These are phyloP conservation scores for Aegilops bicornis DNA, from an alignment of 176 grass and related monocot genomes.

Conservation along the genomic window DNA sequence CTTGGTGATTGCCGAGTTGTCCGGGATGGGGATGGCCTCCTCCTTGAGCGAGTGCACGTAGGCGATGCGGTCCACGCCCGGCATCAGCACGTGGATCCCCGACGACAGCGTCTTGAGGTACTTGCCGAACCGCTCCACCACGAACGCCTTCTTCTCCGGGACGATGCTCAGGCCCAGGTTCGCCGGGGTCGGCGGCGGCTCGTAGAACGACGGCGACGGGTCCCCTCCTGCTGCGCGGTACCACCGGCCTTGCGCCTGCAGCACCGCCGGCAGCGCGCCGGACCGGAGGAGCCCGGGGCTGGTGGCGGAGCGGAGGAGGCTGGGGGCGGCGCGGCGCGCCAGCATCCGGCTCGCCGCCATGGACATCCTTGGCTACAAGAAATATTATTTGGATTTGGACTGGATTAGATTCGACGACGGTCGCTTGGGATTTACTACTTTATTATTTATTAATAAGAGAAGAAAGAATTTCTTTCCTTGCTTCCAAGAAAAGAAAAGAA, in stretches of 20 bases:
- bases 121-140: conserved; percentile 83
- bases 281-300: no score
- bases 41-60: conserved; percentile 98
- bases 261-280: background rate
- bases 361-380: no score
- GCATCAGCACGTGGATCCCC: conserved; percentile 79
- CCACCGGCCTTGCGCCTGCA: background rate
- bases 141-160: conserved; percentile 87
- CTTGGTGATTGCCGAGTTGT: conserved; percentile 92
- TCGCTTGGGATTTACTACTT: no score
- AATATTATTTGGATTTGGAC: no score
- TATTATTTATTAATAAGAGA: no score
- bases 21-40: conserved; percentile 86
- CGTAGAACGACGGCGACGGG: background rate
- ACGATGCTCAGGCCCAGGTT: conserved; percentile 94
- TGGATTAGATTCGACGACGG: no score
- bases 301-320: background rate
- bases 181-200: conserved; percentile 29
- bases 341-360: background rate
- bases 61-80: conserved; percentile 72
- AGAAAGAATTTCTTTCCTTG: no score
- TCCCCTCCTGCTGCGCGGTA: background rate
- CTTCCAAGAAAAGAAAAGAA: no score
- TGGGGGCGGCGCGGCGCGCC: background rate
- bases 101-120: conserved; percentile 74